phyloP scores from a whole-genome alignment of 805 yeast genomes.

The Yamadazyma takamatsuzukensis region DNA sequence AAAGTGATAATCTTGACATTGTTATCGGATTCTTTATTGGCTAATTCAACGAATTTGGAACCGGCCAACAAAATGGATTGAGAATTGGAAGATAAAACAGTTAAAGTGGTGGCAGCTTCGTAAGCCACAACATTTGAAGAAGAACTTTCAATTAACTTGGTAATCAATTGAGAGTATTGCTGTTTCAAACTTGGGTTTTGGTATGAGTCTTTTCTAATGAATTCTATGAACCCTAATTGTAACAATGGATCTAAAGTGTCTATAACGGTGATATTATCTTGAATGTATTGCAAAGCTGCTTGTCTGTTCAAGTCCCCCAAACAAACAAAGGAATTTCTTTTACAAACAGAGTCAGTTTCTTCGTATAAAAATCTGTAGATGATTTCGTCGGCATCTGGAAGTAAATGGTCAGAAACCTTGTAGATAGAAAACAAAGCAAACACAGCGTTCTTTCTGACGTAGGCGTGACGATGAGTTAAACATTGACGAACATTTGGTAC shows the following conservation, averaged over 20 bases:
- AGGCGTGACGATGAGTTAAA: conserved; percentile 94
- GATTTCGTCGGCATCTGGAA: conserved; percentile 94
- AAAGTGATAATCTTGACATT: conserved; percentile 90
- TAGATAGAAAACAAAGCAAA: conserved; percentile 83
- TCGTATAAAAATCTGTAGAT: conserved; percentile 66
- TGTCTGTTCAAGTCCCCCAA: conserved; percentile 80
- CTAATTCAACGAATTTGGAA: conserved; percentile 78
- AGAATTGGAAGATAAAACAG: conserved; percentile 60
- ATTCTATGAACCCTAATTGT: conserved; percentile 88
- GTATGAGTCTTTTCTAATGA: conserved; percentile 78
- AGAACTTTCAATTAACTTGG: conserved; percentile 68
- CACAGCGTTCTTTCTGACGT: conserved; percentile 95
- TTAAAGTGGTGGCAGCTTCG: conserved; percentile 85
- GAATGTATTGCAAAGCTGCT: conserved; percentile 77
- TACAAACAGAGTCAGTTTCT: conserved; percentile 91
- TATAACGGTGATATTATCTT: conserved; percentile 58
- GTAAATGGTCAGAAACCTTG: conserved; percentile 76
- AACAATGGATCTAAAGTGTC: conserved; percentile 73
- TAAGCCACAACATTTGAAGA: conserved; percentile 68
- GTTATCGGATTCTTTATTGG: conserved; percentile 90
- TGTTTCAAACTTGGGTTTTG: conserved; percentile 59
- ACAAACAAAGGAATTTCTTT: conserved; percentile 91
- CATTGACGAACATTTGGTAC: conserved; percentile 90
- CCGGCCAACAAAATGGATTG: conserved; percentile 75
- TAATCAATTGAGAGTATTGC: conserved; percentile 68